Base-by-base conservation (phyloP, 2,329 filamentous ascomycete genomes). In the Colletotrichum phormii region DNA sequence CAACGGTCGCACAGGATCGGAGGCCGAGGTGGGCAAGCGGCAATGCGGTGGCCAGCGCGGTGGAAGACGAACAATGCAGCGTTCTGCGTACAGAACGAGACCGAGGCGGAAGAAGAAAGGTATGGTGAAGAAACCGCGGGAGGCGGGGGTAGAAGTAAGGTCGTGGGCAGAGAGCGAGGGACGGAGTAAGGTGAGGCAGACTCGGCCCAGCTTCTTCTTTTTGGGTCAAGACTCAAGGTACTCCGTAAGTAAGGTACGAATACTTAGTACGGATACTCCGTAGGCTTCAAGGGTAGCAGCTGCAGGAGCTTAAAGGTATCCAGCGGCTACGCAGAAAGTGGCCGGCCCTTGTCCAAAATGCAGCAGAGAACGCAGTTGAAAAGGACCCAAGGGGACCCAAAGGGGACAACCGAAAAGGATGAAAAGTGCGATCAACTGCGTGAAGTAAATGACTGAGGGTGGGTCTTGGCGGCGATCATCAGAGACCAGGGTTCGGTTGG, bases 381-480 rank as follows among this genome's bases (percentile, higher is more conserved):
- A 60, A 46, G 46, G 59, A 31, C 35, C 51, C 35, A 54, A 64
- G 42, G 53, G 63, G 35, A 62, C 55, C 42, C 55, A 49, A 49
- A 55, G 54, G 64, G 42, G 68, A 59, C 58, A 58, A 59, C 61
- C 26, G 67, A 73, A 67, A 49, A 72, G 51, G 58, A 71, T 31
- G 57, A 58, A 65, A 66, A 61, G 63, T 72, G 67, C 67, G 59
- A 72, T 73, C 68, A 69, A 74, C 59, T 68, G 68, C 60, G 59
- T 67, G 69, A 74, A 53, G 72, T 72, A 74, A 74, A 75, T 75
- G 74, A 75, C 64, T 29, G 64, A 46, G 54, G 33, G 74, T 72
- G 61, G 72, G 72, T 74, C 74, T 67, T 62, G 64, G 74, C 64
- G 72, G 58, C 72, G 74, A 75, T 74, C 72, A 74, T 72, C 67